Evolutionary conservation across 2,329 filamentous ascomycete species (phyloP), one percentile per base, ranked within the genome.

Genomic region (Ceratocystis papillata): DNA sequence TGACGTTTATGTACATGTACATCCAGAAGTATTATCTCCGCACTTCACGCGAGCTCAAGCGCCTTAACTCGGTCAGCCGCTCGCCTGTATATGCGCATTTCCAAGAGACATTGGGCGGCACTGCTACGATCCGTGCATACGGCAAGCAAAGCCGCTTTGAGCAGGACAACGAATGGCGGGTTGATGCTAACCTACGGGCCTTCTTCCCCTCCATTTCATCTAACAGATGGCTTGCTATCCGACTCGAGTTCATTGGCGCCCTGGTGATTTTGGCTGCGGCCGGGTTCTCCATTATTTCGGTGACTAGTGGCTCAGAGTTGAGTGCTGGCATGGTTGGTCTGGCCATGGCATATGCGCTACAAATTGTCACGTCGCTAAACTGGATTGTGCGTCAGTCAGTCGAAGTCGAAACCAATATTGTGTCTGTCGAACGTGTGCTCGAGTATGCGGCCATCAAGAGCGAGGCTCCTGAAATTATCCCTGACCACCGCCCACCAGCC

Each of bases 391-490:
- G 95, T 67, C 94, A 99, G 77, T 96, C 92, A 0, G 94, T 99
- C 44, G 95, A 99, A 76, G 94, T 99, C n/a, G 95, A 99, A 80
- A 97, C 93, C n/a, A 99, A 99, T 76, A 99, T 99, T 73, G 93
- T 99, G 59, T 96, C 93, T 8, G 94, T 99, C 46, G 94, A 99
- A 81, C 88, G 94, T 73, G 92, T 99, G 61, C 85, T 99, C 62
- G 95, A 99, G 76, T 99, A 99, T 77, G 90, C 93, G 67, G 83
- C 84, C 63, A 82, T 99, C 69, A 92, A 93, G 30, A 94, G 88
- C 75, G 94, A 99, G 78, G 93, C 94, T 63, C 90, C 92, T 6
- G 94, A 99, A 75, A 90, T 97, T 70, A 88, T 97, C 71, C 88
- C 89, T 73, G 88, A 90, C 76, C 87, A 89, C 74, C 83, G 93